Evolutionary conservation across 768 basidiomycete species (phyloP).

Genomic region (Mrakia frigida): DNA sequence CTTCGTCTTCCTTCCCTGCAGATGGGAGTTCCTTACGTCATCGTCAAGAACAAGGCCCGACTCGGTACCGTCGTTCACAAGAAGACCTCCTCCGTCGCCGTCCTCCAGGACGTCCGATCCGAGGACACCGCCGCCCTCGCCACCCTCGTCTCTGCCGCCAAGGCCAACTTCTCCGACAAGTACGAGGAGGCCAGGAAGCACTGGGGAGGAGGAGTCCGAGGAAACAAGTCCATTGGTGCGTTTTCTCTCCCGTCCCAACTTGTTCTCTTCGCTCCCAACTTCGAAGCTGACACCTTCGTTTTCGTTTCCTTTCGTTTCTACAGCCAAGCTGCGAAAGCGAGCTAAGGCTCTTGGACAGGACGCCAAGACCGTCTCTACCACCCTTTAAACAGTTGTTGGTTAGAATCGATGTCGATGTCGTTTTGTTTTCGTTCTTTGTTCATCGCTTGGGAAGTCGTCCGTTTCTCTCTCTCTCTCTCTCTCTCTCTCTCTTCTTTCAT

Average conservation of each 20-base stretch:
- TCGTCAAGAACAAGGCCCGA: slow-evolving; percentile 96
- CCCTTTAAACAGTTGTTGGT: slow-evolving; percentile 39
- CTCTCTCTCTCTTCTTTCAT: background rate
- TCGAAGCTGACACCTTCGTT: background rate
- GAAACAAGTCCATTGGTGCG: slow-evolving; percentile 64
- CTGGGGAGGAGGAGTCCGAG: slow-evolving; percentile 96
- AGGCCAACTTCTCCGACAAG: slow-evolving; percentile 96
- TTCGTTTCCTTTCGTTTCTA: background rate
- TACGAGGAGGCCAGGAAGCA: slow-evolving; percentile 83
- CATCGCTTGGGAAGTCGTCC: no score
- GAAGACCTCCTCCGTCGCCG: slow-evolving; percentile 90
- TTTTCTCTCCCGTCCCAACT: background rate
- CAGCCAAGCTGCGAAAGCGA: slow-evolving; percentile 82
- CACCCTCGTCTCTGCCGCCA: slow-evolving; percentile 84
- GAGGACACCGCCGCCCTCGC: slow-evolving; percentile 92
- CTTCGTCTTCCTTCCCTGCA: background rate
- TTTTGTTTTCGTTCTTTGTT: background rate
- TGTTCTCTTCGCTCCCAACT: background rate
- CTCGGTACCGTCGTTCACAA: slow-evolving; percentile 97
- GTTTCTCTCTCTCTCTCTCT: background rate
- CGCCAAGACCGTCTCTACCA: slow-evolving; percentile 44
- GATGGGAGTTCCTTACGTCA: slow-evolving; percentile 98
- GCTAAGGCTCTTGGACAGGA: slow-evolving; percentile 76
- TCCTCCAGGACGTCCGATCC: slow-evolving; percentile 86
- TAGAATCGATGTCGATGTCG: background rate